Percentiles rank a stretch among this genome's conserved stretches.
Conservation (phyloP, 495 filamentous ascomycete species). For the Friedmanniomyces endolithicus region DNA sequence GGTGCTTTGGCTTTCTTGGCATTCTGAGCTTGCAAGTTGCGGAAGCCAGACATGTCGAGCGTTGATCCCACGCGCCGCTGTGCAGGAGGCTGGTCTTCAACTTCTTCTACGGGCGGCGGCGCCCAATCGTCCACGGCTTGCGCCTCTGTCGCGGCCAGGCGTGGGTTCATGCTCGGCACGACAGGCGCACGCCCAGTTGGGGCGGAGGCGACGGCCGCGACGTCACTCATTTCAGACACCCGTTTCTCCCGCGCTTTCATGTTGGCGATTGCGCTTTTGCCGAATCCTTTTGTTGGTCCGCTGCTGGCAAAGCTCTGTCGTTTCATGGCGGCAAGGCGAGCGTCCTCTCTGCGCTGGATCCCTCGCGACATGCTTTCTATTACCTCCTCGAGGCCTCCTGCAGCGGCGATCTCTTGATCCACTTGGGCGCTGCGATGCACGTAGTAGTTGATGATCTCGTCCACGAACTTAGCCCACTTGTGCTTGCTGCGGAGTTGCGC, state of each 20-base stretch:
- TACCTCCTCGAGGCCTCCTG: slow-evolving; percentile 15
- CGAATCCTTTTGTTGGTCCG: not conserved
- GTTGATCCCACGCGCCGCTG: not conserved
- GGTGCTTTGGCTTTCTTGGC: slow-evolving; percentile 19
- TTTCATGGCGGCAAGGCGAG: not conserved
- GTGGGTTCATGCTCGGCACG: not conserved
- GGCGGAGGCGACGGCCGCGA: not conserved
- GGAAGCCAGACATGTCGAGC: slow-evolving; percentile 1
- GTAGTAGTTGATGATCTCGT: slow-evolving; percentile 8
- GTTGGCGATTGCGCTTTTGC: not conserved
- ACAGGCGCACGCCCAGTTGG: not conserved
- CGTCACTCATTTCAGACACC: not conserved
- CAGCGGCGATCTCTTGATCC: slow-evolving; percentile 9
- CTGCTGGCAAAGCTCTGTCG: slow-evolving; percentile 9
- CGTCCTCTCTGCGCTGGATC: slow-evolving; percentile 2
- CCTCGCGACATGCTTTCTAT: not conserved
- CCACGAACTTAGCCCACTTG: slow-evolving; percentile 17
- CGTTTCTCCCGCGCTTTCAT: slow-evolving; percentile 2
- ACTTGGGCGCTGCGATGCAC: slow-evolving; percentile 11
- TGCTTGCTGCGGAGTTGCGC: not conserved
- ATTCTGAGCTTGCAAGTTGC: slow-evolving; percentile 19
- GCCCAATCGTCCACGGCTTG: not conserved
- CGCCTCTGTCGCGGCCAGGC: not conserved
- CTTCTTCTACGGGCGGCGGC: not conserved
- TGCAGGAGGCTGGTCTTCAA: not conserved